Conservation (phyloP, 768 basidiomycete species). For the Phylloporus sp. region DNA sequence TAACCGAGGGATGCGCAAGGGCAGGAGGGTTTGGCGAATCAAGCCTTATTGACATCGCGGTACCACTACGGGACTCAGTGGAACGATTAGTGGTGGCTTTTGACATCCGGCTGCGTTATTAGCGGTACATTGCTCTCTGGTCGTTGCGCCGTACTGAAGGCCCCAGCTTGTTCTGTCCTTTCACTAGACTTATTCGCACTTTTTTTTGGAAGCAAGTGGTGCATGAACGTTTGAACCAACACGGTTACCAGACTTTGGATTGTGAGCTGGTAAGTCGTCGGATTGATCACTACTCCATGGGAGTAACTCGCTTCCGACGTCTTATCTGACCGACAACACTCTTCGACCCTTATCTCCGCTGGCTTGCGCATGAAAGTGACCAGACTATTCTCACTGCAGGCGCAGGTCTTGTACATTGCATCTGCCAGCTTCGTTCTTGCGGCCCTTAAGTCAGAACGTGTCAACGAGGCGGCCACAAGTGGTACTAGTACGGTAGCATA, state of each 20-base stretch:
- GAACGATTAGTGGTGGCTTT: slow-evolving; percentile 9
- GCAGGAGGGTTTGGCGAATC: neutral
- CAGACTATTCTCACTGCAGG: neutral
- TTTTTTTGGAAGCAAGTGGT: too few relatives aligned
- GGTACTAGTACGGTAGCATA: slow-evolving; percentile 15
- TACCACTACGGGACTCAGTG: slow-evolving; percentile 6
- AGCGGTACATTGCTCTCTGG: too few relatives aligned
- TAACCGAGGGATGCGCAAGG: neutral
- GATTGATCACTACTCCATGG: too few relatives aligned
- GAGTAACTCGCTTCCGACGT: too few relatives aligned
- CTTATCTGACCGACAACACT: too few relatives aligned
- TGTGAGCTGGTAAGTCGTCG: too few relatives aligned
- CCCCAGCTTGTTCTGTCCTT: too few relatives aligned
- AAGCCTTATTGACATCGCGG: neutral
- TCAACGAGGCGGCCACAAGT: slow-evolving; percentile 11
- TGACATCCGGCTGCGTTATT: slow-evolving; percentile 14
- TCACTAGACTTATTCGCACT: too few relatives aligned
- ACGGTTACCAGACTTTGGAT: too few relatives aligned
- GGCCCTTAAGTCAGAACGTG: slow-evolving; percentile 9
- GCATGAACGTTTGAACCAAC: too few relatives aligned
- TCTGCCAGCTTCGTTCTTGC: slow-evolving; percentile 2
- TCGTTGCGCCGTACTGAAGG: too few relatives aligned
- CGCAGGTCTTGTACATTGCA: neutral
- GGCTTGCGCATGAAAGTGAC: slow-evolving; percentile 2
- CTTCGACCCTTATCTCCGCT: too few relatives aligned